Conservation (phyloP, 2,329 filamentous ascomycete genomes). For the Fusarium marasasianum region DNA sequence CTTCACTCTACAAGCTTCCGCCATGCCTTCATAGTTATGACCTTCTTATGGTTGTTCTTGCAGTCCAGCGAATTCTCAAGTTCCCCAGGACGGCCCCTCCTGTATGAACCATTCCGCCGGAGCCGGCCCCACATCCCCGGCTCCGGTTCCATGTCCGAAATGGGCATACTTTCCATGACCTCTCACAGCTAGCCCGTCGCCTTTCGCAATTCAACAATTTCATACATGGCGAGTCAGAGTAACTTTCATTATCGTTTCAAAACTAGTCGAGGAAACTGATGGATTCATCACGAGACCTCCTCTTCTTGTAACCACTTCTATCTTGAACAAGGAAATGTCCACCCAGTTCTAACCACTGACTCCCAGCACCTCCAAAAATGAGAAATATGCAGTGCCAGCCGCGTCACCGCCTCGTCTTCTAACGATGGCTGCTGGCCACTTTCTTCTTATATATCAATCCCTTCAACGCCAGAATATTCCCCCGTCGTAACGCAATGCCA, state of each 20-base stretch:
- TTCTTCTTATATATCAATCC: slow-evolving; percentile 37
- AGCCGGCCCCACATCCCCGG: slow-evolving; percentile 2
- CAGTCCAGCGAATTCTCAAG: neutral
- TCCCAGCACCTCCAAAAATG: slow-evolving; percentile 32
- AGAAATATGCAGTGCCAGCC: slow-evolving; percentile 22
- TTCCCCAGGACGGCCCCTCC: neutral
- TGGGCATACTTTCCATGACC: neutral
- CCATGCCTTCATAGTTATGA: neutral
- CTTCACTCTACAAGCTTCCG: neutral
- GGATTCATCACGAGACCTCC: slow-evolving; percentile 20
- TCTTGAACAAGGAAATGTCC: slow-evolving; percentile 33
- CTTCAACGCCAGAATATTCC: slow-evolving; percentile 38
- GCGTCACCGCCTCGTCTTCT: slow-evolving; percentile 2
- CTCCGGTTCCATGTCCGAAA: neutral
- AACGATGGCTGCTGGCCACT: neutral
- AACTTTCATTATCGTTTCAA: neutral
- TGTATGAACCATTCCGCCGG: slow-evolving; percentile 5
- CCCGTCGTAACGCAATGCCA: slow-evolving; percentile 38
- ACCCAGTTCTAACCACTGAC: slow-evolving; percentile 41
- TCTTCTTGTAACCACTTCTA: slow-evolving; percentile 30
- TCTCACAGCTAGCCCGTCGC: neutral
- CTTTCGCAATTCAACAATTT: neutral
- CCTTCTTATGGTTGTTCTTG: neutral
- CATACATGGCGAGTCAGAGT: neutral
- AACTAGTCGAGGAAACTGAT: neutral